Base-by-base conservation (phyloP, 2,329 filamentous ascomycete species). In the Aureobasidium sp. region DNA sequence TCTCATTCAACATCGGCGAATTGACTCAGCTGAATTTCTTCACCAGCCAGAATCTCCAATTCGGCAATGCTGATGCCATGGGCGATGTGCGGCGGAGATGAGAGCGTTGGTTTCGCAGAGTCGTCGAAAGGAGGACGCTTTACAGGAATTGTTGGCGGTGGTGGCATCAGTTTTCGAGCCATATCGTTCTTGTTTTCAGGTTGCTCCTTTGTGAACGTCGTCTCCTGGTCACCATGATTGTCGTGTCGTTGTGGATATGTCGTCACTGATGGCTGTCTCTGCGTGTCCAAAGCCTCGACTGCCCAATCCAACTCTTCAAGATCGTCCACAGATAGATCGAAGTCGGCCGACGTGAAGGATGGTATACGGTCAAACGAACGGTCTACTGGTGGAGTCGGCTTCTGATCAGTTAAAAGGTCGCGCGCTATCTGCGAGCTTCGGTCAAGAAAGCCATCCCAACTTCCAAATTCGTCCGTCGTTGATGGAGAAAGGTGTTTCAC, bases 401-500 rank as follows among this genome's bases (percentile, higher is more conserved):
- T 37, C 16, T 54, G 45, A 6, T 24, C 27, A 11, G 19, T 25
- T 5, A 37, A 38, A 7, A 75, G 60, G 27, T 75, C 72, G 7
- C 71, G 66, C 6, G 70, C 71, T 30, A 75, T 70, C 55, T 75
- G 72, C 0, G 72, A 72, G 30, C 66, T 69, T 54, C 66, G 72
- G n/a, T 69, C 72, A 2, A 75, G 62, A n/a, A 74, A 71, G 35
- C 71, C 51, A 22, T 47, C 66, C 47, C 57, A 63, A 52, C 44
- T 54, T n/a, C 25, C 41, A 12, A 62, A 37, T n/a, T 65, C 64
- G 24, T 64, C 56, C 10, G 49, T 51, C 11, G 25, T 27, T 14
- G 30, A 52, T 16, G 54, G 41, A 24, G 21, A 53, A 17, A 29
- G 30, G 30, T 17, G 45, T 21, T 48, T 24, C 19, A 17, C 16